phyloP scores from a whole-genome alignment of 108 stramenopile species.

The Skeletonema grethae region DNA sequence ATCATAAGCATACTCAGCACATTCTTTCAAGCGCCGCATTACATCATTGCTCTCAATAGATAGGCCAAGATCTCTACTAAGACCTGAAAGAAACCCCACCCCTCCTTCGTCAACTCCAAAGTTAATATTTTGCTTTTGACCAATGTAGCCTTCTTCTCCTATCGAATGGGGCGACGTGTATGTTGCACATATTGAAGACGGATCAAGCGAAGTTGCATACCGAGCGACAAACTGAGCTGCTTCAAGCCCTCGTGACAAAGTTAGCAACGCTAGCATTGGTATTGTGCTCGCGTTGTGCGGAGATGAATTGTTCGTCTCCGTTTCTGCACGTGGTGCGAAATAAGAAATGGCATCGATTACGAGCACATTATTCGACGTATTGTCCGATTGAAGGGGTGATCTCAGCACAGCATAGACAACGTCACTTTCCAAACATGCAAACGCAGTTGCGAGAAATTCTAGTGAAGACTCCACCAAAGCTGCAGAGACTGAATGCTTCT shows the following conservation, averaged over 20 bases:
- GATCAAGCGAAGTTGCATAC: slow-evolving; percentile 30
- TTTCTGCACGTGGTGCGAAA: slow-evolving; percentile 2
- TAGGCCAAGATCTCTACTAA: slow-evolving; percentile 45
- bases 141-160: neutral
- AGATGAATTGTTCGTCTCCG: neutral
- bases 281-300: neutral
- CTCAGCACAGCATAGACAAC: slow-evolving; percentile 34
- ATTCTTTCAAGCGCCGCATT: slow-evolving; percentile 19
- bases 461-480: slow-evolving; percentile 38
- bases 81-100: slow-evolving; percentile 41
- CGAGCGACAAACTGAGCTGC: slow-evolving; percentile 29
- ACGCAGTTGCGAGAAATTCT: slow-evolving; percentile 38
- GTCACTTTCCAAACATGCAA: slow-evolving; percentile 49
- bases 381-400: neutral
- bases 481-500: slow-evolving; percentile 5
- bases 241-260: slow-evolving; percentile 43
- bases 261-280: slow-evolving; percentile 23
- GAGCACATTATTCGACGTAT: neutral
- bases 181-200: slow-evolving; percentile 30
- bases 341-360: slow-evolving; percentile 25
- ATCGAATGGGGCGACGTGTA: slow-evolving; percentile 33
- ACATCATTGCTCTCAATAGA: slow-evolving; percentile 26
- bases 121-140: slow-evolving; percentile 3
- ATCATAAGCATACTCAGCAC: slow-evolving; percentile 36
- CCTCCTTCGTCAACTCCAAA: slow-evolving; percentile 42